Conservation (phyloP, 768 basidiomycete species). For the Crucibulum laeve region DNA sequence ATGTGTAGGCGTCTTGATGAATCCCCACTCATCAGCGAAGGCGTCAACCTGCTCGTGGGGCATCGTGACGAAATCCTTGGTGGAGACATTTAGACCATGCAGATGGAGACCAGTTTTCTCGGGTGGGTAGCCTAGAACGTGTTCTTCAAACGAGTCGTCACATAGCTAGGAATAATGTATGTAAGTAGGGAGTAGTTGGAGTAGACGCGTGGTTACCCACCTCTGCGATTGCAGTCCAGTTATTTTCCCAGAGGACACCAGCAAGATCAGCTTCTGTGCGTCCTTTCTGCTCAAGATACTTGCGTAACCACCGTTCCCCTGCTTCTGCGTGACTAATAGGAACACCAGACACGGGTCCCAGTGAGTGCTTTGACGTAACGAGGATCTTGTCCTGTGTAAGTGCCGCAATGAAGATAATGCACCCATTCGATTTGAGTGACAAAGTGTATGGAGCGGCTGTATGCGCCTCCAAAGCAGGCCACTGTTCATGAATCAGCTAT, state of each 20-base stretch:
- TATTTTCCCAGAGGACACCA: conserved; percentile 65
- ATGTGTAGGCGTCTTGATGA: conserved; percentile 71
- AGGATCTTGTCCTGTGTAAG: conserved; percentile 71
- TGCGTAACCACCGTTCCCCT: conserved; percentile 80
- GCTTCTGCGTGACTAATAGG: conserved; percentile 69
- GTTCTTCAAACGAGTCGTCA: conserved; percentile 96
- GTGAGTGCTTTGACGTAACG: conserved; percentile 89
- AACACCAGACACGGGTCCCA: conserved; percentile 51
- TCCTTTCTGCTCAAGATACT: conserved; percentile 55
- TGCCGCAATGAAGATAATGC: conserved; percentile 92
- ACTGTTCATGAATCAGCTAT: conserved; percentile 39
- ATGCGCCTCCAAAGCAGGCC: conserved; percentile 64
- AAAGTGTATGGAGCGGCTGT: conserved; percentile 79
- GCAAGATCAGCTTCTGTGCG: conserved; percentile 78
- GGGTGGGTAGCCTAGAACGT: conserved; percentile 80
- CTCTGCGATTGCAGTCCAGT: conserved; percentile 91
- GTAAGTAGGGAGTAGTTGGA: neutral
- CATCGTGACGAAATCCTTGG: conserved; percentile 66
- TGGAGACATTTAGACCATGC: conserved; percentile 81
- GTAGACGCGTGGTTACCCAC: conserved; percentile 33
- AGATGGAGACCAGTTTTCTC: conserved; percentile 88
- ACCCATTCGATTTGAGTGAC: conserved; percentile 93
- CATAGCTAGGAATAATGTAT: conserved; percentile 64
- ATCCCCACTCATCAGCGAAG: conserved; percentile 89
- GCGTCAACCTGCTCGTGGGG: conserved; percentile 61